phyloP scores from a whole-genome alignment of 495 filamentous ascomycete species.

The Neurospora sp. region DNA sequence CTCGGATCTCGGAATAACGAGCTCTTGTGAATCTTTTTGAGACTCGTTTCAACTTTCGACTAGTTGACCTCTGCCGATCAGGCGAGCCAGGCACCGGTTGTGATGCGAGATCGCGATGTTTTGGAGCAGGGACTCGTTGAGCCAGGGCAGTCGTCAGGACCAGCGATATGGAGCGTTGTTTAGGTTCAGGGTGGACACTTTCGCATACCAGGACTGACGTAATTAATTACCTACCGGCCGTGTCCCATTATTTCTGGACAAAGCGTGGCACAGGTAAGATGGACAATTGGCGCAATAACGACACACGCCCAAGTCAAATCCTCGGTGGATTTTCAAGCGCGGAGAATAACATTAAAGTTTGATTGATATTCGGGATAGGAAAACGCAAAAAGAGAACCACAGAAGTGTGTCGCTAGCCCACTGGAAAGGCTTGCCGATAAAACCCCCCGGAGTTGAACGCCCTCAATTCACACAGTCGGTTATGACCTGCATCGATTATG shows the following conservation, averaged over 20 bases:
- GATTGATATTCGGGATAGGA: neutral
- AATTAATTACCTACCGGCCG: neutral
- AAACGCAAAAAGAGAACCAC: neutral
- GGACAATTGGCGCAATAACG: neutral
- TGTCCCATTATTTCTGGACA: neutral
- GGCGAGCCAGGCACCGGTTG: neutral
- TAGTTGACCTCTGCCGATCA: neutral
- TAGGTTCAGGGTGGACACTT: neutral
- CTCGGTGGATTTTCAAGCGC: neutral
- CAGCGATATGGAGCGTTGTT: neutral
- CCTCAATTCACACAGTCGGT: neutral
- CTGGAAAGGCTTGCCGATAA: neutral
- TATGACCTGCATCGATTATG: neutral
- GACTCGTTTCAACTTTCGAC: neutral
- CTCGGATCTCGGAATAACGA: neutral
- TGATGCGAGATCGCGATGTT: neutral
- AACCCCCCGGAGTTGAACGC: neutral
- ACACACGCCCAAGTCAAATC: neutral
- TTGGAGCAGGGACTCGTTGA: too few relatives aligned
- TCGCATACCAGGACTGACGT: neutral
- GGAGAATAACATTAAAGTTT: neutral
- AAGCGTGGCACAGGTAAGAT: neutral
- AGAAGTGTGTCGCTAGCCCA: neutral
- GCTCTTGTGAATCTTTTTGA: neutral
- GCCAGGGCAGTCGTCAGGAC: neutral